Conservation (phyloP, 1,284 basidiomycete genomes). For the Sphagnurus paluster region DNA sequence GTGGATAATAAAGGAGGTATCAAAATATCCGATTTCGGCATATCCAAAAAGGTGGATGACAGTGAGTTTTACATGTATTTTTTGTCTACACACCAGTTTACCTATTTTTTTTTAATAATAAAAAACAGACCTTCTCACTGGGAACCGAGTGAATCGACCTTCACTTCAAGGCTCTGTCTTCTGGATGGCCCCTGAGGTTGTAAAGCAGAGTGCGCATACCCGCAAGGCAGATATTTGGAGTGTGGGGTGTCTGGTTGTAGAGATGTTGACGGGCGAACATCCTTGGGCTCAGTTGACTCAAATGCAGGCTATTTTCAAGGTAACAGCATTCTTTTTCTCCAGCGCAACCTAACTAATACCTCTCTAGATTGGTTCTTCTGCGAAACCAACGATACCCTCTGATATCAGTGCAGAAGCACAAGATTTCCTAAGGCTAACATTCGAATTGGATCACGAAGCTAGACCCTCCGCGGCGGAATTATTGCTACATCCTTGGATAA, state of each 20-base stretch:
- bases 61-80: conserved; percentile 52
- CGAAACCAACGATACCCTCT: conserved; percentile 81
- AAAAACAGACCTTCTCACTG: conserved; percentile 68
- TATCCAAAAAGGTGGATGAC: conserved; percentile 96
- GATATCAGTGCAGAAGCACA: conserved; percentile 87
- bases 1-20: conserved; percentile 98
- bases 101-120: neutral
- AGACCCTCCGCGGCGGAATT: conserved; percentile 81
- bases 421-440: conserved; percentile 83
- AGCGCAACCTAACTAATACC: neutral
- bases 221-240: conserved; percentile 98
- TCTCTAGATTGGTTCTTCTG: conserved; percentile 81
- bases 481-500: conserved; percentile 75
- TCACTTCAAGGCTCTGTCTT: conserved; percentile 97
- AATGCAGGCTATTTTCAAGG: conserved; percentile 98
- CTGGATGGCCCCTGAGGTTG: conserved; percentile 99
- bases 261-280: conserved; percentile 98
- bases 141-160: conserved; percentile 79
- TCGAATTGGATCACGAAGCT: conserved; percentile 82
- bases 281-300: conserved; percentile 98
- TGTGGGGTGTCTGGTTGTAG: conserved; percentile 95
- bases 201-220: conserved; percentile 94
- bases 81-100: neutral
- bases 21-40: conserved; percentile 99
- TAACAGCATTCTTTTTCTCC: conserved; percentile 26